Evolutionary conservation across 2,329 filamentous ascomycete genomes (phyloP), one percentile per base, ranked within the genome.

Genomic region (Colletotrichum falcatum): DNA sequence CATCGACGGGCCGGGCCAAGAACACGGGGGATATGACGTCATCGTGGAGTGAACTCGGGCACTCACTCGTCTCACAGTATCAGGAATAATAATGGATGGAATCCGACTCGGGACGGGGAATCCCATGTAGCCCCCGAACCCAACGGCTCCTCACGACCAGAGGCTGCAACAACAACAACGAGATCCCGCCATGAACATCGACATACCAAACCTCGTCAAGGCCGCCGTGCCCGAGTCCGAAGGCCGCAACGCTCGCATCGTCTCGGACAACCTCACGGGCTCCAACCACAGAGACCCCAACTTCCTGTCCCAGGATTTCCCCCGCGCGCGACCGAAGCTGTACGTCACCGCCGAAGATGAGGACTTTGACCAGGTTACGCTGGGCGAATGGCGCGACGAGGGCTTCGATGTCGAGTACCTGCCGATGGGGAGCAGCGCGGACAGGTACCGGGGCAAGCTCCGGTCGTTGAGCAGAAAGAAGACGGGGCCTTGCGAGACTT

Each of bases 381-480:
- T 85, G 0, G 66, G 66, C 0, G 80, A 82, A 26, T 85, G 83
- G 83, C 76, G 75, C 26, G 78, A 78, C 14, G 83, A 85, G 65
- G 82, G 82, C 0, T 85, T 85, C 66, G 72, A 82, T 11, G 82
- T 83, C 11, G 78, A 81, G 58, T 85, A 85, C 30, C 71, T 85
- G 42, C 74, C 81, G 3, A 79, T 84, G 77, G 81, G 80, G 8
- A 74, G 74, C 12, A 78, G 76, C 3, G 76, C 72, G 5, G 75
- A 78, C 7, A 77, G 79, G 28, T 85, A 83, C 70, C 37, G 75
- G 16, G 65, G 68, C 3, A 81, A 78, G 70, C 74, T 85, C 33
- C 76, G 77, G 53, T 73, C 74, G 1, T 66, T 85, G 46, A 77
- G 77, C 48, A 78, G 73, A 26, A 73, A 76, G 8, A 74, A 79